Percentiles rank a stretch among this genome's conserved stretches.
phyloP scores from a whole-genome alignment of 1,139 yeast genomes.

The Ogataea hybrid region DNA sequence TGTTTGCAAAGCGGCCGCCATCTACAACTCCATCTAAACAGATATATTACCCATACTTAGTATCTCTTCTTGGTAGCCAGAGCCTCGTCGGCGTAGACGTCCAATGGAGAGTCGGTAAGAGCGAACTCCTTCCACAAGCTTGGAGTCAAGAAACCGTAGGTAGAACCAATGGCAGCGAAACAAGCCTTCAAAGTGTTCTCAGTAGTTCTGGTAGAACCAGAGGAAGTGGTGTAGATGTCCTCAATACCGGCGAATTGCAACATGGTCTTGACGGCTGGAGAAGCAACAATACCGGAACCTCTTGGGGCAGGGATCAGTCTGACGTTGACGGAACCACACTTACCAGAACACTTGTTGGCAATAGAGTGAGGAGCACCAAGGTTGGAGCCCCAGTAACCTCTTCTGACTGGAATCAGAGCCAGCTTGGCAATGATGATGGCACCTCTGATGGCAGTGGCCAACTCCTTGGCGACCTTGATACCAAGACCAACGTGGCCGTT shows the following conservation, averaged over 20 bases:
- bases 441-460: slow-evolving; percentile 99
- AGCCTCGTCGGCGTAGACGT: slow-evolving; percentile 86
- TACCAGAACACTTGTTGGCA: slow-evolving; percentile 97
- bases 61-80: slow-evolving; percentile 73
- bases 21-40: not conserved
- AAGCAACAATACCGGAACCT: slow-evolving; percentile 99
- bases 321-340: slow-evolving; percentile 98
- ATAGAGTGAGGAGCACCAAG: slow-evolving; percentile 99
- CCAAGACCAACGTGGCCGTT: slow-evolving; percentile 99
- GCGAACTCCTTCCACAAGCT: slow-evolving; percentile 94
- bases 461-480: slow-evolving; percentile 99
- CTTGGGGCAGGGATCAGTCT: slow-evolving; percentile 99
- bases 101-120: slow-evolving; percentile 90
- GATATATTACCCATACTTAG: slow-evolving; percentile 32
- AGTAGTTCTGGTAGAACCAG: slow-evolving; percentile 99
- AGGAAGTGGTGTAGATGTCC: slow-evolving; percentile 98
- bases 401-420: slow-evolving; percentile 98
- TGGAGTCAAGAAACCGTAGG: slow-evolving; percentile 99
- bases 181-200: slow-evolving; percentile 99
- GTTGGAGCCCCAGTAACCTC: slow-evolving; percentile 99
- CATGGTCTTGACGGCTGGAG: slow-evolving; percentile 99
- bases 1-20: not conserved
- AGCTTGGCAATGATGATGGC: slow-evolving; percentile 99
- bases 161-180: slow-evolving; percentile 99
- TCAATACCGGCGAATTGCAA: slow-evolving; percentile 99